Percentiles rank a stretch among this genome's conserved stretches.
Evolutionary conservation across 768 basidiomycete genomes (phyloP).

Genomic region (Fomitopsis serialis): DNA sequence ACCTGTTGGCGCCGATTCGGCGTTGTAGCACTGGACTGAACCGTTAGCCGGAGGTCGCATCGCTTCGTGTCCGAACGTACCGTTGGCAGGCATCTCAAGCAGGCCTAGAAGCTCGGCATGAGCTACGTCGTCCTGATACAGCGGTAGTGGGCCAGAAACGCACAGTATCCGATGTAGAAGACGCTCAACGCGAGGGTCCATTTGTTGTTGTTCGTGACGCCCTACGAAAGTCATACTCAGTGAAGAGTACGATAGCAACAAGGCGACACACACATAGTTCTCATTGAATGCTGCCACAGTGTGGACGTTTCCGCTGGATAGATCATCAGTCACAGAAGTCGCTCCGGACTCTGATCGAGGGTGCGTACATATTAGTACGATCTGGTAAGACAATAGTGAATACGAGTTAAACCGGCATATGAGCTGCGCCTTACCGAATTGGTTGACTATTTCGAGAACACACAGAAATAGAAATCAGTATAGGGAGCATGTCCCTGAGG

Average conservation of each 20-base stretch:
- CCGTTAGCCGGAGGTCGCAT: neutral
- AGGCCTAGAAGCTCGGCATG: slow-evolving; percentile 30
- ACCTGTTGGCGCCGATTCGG: slow-evolving; percentile 51
- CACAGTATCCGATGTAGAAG: slow-evolving; percentile 58
- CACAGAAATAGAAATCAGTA: neutral
- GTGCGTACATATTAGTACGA: slow-evolving; percentile 48
- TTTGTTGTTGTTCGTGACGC: slow-evolving; percentile 45
- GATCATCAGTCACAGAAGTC: neutral
- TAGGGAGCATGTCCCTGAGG: neutral
- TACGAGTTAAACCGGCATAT: neutral
- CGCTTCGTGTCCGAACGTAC: slow-evolving; percentile 24
- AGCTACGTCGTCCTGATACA: too few relatives aligned
- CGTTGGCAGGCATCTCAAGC: slow-evolving; percentile 53
- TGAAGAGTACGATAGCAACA: neutral
- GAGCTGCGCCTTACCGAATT: slow-evolving; percentile 15
- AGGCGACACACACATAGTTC: slow-evolving; percentile 36
- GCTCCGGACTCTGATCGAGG: neutral
- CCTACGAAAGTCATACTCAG: slow-evolving; percentile 25
- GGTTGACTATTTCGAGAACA: slow-evolving; percentile 10
- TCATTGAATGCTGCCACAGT: slow-evolving; percentile 46
- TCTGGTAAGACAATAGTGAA: slow-evolving; percentile 25
- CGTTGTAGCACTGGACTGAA: slow-evolving; percentile 42
- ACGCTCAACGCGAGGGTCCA: slow-evolving; percentile 55
- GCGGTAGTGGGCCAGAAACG: slow-evolving; percentile 13
- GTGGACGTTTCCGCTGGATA: slow-evolving; percentile 48